Conservation (phyloP, 2,329 filamentous ascomycete species). For the Aspergillus amoenus region DNA sequence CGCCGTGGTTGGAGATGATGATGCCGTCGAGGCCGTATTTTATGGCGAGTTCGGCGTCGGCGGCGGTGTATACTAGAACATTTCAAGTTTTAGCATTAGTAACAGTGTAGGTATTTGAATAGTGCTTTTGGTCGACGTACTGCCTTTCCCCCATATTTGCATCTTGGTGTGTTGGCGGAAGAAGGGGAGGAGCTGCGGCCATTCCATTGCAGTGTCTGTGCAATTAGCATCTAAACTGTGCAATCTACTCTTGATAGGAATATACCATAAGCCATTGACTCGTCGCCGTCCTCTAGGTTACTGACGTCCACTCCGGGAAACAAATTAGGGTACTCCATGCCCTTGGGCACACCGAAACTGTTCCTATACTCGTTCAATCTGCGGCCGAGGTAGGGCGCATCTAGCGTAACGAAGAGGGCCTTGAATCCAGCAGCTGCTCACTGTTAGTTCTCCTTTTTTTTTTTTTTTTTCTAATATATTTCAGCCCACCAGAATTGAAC, state of each 20-base stretch:
- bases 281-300: constrained; percentile 10
- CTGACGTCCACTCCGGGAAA: constrained; percentile 8
- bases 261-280: neutral
- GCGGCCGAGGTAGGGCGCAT: constrained; percentile 3
- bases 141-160: constrained; percentile 24
- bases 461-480: too few species aligned
- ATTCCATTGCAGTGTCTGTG: neutral
- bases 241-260: neutral
- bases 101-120: neutral
- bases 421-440: constrained; percentile 11
- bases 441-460: too few species aligned
- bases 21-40: constrained; percentile 6
- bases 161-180: constrained; percentile 18
- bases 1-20: constrained; percentile 12
- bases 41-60: constrained; percentile 2
- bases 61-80: constrained; percentile 3
- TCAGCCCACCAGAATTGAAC: too few species aligned
- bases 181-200: constrained; percentile 1
- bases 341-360: constrained; percentile 13
- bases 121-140: constrained; percentile 7
- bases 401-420: constrained; percentile 11
- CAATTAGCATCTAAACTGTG: neutral
- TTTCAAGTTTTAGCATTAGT: neutral
- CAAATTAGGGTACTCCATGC: constrained; percentile 22
- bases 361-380: constrained; percentile 14